phyloP scores from a whole-genome alignment of 768 basidiomycete genomes.

The Leucocoprinus leucothites region DNA sequence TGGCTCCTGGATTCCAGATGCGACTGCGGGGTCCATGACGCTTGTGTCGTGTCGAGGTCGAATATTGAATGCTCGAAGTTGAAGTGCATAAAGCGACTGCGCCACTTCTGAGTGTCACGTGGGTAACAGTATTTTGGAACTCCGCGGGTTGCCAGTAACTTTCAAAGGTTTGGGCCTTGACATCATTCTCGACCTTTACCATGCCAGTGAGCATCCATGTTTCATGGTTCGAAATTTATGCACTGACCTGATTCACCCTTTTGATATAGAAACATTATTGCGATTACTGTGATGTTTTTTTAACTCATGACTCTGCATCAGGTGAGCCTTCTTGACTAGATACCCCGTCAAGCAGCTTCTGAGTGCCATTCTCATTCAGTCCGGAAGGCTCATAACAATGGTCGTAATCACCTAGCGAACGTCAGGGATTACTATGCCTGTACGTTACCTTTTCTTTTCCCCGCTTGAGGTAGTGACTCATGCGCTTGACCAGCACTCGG shows the following conservation, averaged over 20 bases:
- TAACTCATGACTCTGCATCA: constrained; percentile 93
- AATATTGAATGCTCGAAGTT: too few relatives aligned
- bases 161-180: constrained; percentile 1
- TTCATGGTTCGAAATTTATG: not conserved
- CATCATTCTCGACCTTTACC: constrained; percentile 16
- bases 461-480: not conserved
- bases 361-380: constrained; percentile 43
- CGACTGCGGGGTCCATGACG: constrained; percentile 63
- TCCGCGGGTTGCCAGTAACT: constrained; percentile 17
- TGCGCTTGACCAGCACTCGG: constrained; percentile 56
- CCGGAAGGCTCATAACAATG: constrained; percentile 97
- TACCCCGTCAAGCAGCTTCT: not conserved
- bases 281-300: constrained; percentile 90
- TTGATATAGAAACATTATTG: constrained; percentile 82
- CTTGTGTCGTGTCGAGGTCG: not conserved
- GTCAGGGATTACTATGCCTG: constrained; percentile 97
- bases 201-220: constrained; percentile 60
- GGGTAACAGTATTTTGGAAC: constrained; percentile 23
- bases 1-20: constrained; percentile 84
- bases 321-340: constrained; percentile 43
- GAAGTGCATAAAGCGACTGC: too few relatives aligned
- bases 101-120: too few relatives aligned
- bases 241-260: constrained; percentile 4
- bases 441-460: constrained; percentile 30
- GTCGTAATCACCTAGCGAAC: constrained; percentile 94